Evolutionary conservation across 2,329 filamentous ascomycete species (phyloP).

Genomic region (Fusarium sp.): DNA sequence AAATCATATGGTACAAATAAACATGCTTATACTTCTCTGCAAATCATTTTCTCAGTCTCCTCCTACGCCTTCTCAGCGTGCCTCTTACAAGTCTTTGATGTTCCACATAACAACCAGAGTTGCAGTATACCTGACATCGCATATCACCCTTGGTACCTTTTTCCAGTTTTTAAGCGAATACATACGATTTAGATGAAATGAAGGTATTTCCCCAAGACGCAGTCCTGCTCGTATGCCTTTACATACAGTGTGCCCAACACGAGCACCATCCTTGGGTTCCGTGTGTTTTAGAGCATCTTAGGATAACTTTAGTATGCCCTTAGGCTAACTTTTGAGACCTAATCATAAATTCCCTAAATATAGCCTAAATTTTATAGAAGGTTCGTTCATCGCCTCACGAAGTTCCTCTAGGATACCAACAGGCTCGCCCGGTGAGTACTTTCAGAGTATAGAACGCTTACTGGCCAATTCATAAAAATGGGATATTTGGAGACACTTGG

Average conservation of each 20-base stretch:
- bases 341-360: not conserved
- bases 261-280: not conserved
- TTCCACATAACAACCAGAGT: not conserved
- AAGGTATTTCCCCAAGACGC: not conserved
- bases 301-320: not conserved
- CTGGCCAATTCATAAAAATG: no score
- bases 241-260: not conserved
- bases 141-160: not conserved
- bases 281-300: not conserved
- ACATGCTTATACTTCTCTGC: not conserved
- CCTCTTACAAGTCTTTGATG: not conserved
- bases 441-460: not conserved
- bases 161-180: no score
- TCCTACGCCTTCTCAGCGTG: not conserved
- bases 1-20: no score
- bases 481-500: not conserved
- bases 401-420: not conserved
- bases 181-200: accelerated
- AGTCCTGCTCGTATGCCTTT: not conserved
- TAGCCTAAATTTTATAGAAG: not conserved
- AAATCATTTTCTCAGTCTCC: not conserved
- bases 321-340: not conserved
- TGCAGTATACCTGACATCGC: not conserved
- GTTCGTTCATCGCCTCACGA: no score
- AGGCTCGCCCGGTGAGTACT: not conserved